Evolutionary conservation across 116 monocot species (phyloP).

Genomic region (Iris pallida): DNA sequence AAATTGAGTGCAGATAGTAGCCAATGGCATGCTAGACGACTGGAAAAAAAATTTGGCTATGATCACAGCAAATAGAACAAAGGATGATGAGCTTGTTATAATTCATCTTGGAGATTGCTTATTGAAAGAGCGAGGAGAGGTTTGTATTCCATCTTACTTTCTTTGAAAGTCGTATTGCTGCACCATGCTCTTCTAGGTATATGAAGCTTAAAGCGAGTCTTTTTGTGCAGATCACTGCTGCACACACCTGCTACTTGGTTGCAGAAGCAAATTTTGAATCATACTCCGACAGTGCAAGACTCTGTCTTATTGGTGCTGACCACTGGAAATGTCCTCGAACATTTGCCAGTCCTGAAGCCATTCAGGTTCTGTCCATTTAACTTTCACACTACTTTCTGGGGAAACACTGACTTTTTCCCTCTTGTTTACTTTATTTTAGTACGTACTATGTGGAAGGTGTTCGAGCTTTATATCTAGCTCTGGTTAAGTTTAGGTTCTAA

Average conservation of each 20-base stretch:
- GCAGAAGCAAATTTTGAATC: constrained; percentile 90
- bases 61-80: constrained; percentile 91
- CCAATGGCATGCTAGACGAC: constrained; percentile 77
- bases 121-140: constrained; percentile 91
- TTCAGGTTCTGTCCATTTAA: constrained; percentile 53
- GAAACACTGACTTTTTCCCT: no score
- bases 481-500: no score
- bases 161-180: neutral
- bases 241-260: constrained; percentile 91
- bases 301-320: constrained; percentile 95
- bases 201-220: neutral
- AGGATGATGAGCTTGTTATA: constrained; percentile 85
- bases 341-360: constrained; percentile 83
- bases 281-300: constrained; percentile 77
- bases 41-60: constrained; percentile 96
- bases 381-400: neutral
- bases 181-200: neutral
- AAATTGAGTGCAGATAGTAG: constrained; percentile 25
- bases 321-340: constrained; percentile 91
- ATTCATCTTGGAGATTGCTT: constrained; percentile 93
- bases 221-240: constrained; percentile 66
- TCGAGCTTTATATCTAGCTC: no score
- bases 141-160: neutral
- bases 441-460: no score
- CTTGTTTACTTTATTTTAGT: no score